A percentile compares a stretch with the other conserved stretches of the same genome.
Conservation (phyloP, 2,329 filamentous ascomycete genomes). For the Exophiala alcalophila region DNA sequence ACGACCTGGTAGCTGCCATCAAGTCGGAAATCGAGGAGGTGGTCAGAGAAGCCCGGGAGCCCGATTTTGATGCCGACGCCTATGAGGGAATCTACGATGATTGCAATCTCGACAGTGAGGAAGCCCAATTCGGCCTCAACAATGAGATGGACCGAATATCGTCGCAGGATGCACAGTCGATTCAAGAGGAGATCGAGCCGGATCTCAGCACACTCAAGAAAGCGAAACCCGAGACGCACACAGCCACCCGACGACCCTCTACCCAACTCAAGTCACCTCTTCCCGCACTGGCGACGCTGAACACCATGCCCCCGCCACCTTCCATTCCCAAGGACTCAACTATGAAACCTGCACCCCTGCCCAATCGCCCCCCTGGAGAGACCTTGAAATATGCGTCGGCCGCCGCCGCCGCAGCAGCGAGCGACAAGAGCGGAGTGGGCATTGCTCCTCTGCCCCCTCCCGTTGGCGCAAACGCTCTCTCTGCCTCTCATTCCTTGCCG, state of each 20-base stretch:
- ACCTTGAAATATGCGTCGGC: slow-evolving; percentile 96
- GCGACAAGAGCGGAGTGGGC: slow-evolving; percentile 81
- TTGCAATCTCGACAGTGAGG: slow-evolving; percentile 85
- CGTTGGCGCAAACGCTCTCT: slow-evolving; percentile 59
- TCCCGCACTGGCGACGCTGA: slow-evolving; percentile 79
- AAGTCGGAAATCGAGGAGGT: slow-evolving; percentile 95
- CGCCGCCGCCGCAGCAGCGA: slow-evolving; percentile 86
- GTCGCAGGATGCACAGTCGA: slow-evolving; percentile 91
- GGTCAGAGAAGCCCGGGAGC: slow-evolving; percentile 80
- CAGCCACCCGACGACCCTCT: slow-evolving; percentile 68
- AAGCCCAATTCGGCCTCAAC: slow-evolving; percentile 77
- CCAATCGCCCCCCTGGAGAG: slow-evolving; percentile 80
- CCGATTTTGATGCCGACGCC: slow-evolving; percentile 83
- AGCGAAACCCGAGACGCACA: slow-evolving; percentile 54
- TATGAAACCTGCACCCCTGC: slow-evolving; percentile 92
- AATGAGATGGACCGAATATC: slow-evolving; percentile 81
- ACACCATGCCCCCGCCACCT: slow-evolving; percentile 52
- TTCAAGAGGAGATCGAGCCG: slow-evolving; percentile 71
- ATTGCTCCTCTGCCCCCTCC: slow-evolving; percentile 92
- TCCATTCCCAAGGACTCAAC: slow-evolving; percentile 52
- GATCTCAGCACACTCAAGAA: slow-evolving; percentile 54
- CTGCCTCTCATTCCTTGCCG: slow-evolving; percentile 45
- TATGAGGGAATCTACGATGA: slow-evolving; percentile 89
- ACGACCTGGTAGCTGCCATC: slow-evolving; percentile 79
- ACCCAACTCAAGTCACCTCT: slow-evolving; percentile 90